phyloP scores from a whole-genome alignment of 2,329 filamentous ascomycete genomes.

The Plenodomus tracheiphilus region DNA sequence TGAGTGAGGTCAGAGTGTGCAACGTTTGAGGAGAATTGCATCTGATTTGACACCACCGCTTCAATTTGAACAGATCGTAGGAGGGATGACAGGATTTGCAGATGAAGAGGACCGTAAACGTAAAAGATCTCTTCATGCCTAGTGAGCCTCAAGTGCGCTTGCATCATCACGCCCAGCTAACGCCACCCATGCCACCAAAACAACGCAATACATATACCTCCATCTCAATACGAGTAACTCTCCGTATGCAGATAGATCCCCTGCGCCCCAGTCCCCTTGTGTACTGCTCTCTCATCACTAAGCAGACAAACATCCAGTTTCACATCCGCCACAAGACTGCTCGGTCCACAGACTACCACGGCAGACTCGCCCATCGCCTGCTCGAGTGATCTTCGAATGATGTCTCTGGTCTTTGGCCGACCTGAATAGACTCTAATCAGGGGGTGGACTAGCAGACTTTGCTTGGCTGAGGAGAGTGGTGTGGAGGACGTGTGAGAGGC shows the following conservation, averaged over 20 bases:
- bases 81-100: too few relatives aligned
- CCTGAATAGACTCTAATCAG: slow-evolving; percentile 50
- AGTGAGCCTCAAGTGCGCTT: too few relatives aligned
- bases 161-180: too few relatives aligned
- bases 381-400: slow-evolving; percentile 61
- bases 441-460: slow-evolving; percentile 34
- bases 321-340: slow-evolving; percentile 58
- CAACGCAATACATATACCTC: too few relatives aligned
- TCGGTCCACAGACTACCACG: slow-evolving; percentile 65
- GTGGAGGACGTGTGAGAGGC: slow-evolving; percentile 16
- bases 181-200: too few relatives aligned
- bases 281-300: slow-evolving; percentile 67
- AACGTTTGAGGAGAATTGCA: too few relatives aligned
- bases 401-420: slow-evolving; percentile 55
- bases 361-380: slow-evolving; percentile 64
- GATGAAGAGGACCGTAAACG: too few relatives aligned
- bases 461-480: slow-evolving; percentile 10
- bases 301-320: slow-evolving; percentile 58
- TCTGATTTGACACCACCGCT: too few relatives aligned
- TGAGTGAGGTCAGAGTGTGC: too few relatives aligned
- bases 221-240: slow-evolving; percentile 56
- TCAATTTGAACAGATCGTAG: too few relatives aligned
- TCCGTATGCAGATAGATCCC: slow-evolving; percentile 65
- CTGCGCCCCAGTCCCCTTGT: slow-evolving; percentile 68
- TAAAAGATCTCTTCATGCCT: too few relatives aligned